Evolutionary conservation across 441 rosid genomes (phyloP), one percentile per base, ranked within the genome.

Genomic region (Corymbia citriodora): DNA sequence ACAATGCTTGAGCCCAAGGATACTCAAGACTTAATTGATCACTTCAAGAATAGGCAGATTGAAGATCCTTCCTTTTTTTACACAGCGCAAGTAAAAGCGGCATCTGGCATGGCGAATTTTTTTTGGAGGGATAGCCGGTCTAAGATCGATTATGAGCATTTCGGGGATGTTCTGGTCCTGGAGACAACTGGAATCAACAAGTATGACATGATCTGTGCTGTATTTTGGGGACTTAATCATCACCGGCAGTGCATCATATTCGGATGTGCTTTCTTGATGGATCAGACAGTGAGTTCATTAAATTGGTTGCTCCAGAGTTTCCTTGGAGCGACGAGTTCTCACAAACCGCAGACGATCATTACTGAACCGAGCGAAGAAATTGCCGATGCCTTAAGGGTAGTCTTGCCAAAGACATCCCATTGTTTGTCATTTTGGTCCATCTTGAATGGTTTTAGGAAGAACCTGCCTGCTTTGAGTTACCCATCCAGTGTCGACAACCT

Each of bases 201-300:
- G 1, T 18, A 55, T 55, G 59, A 10, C 25, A 55, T 55, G 25
- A 55, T 55, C 1, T 55, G 9, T 55, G 57, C 57, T 16, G 57
- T 12, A 61, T 61, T 61, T 27, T 61, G 68, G 68, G 68, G 68
- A 61, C 8, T 61, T 61, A 61, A 61, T 11, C 3, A 61, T 61
- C 68, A 61, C 1, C 9, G 3, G 31, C 68, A 61, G 68, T 31
- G 15, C 31, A 27, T 12, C 17, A 61, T 61, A 63, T 29, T 63
- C 9, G 70, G 70, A 29, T 29, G 31, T 8, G 70, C 33, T 63
- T 6, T 63, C 70, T 29, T 63, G 70, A 16, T 13, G 17, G 70
- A 63, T 63, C 70, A 29, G 29, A 63, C 33, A 0, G 2, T 27
- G 70, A 17, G 0, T 13, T 29, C 70, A 1, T 63, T 13, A 0